Evolutionary conservation across 2,329 filamentous ascomycete genomes (phyloP).

Genomic region (Aspergillus sp.): DNA sequence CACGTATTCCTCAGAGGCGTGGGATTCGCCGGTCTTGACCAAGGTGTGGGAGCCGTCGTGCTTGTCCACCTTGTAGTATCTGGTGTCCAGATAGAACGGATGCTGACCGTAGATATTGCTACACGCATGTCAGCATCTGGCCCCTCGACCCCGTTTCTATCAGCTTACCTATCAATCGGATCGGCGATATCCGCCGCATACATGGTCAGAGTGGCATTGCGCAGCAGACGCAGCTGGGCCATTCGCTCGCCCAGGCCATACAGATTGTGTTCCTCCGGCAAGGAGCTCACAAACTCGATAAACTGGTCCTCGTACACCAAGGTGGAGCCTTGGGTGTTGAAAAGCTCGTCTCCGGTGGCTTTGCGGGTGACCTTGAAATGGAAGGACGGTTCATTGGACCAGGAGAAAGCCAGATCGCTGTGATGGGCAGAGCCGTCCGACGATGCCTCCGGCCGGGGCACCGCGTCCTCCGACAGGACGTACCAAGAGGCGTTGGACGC

Average conservation of each 20-base stretch:
- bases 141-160: not conserved
- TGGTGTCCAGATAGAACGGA: constrained; percentile 76
- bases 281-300: constrained; percentile 65
- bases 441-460: constrained; percentile 56
- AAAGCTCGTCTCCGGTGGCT: constrained; percentile 65
- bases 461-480: constrained; percentile 61
- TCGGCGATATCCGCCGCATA: constrained; percentile 68
- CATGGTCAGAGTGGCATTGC: constrained; percentile 68
- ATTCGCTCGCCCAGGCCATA: constrained; percentile 75
- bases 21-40: constrained; percentile 53
- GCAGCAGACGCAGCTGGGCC: constrained; percentile 67
- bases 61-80: constrained; percentile 64
- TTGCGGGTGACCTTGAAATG: constrained; percentile 55
- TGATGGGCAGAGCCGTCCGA: constrained; percentile 34
- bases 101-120: constrained; percentile 74
- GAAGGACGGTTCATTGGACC: constrained; percentile 59
- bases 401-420: constrained; percentile 51
- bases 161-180: constrained; percentile 42
- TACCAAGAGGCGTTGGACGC: constrained; percentile 66
- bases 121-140: not conserved
- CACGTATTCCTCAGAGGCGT: constrained; percentile 56
- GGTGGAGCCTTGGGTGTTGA: constrained; percentile 62
- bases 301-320: constrained; percentile 77
- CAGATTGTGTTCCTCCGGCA: constrained; percentile 71
- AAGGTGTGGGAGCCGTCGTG: constrained; percentile 51